Percentiles rank a stretch among this genome's conserved stretches.
Conservation (phyloP, 2,329 filamentous ascomycete genomes). For the Fusarium torreyae region DNA sequence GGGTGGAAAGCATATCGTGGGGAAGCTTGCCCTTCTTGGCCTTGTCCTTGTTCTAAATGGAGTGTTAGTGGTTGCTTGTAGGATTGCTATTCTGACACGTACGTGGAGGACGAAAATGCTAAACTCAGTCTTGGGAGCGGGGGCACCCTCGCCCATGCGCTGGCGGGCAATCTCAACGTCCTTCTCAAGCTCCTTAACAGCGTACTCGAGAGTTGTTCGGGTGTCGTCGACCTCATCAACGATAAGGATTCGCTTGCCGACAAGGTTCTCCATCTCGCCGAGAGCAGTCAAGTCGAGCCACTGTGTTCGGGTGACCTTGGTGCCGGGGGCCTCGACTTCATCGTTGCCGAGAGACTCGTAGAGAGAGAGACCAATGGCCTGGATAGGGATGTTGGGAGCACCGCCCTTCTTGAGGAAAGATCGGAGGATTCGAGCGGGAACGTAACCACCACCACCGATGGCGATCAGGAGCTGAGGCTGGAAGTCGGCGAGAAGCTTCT, state of each 20-base stretch:
- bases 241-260: slow-evolving; percentile 51
- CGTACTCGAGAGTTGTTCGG: slow-evolving; percentile 93
- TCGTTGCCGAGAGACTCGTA: slow-evolving; percentile 85
- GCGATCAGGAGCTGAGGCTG: slow-evolving; percentile 97
- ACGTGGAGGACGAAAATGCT: slow-evolving; percentile 96
- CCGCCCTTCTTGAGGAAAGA: slow-evolving; percentile 95
- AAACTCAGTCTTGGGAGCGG: slow-evolving; percentile 82
- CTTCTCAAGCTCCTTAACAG: slow-evolving; percentile 93
- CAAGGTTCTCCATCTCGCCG: slow-evolving; percentile 73
- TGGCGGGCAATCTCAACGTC: slow-evolving; percentile 87
- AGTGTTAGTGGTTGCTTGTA: slow-evolving; percentile 21
- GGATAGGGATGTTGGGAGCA: slow-evolving; percentile 95
- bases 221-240: slow-evolving; percentile 87
- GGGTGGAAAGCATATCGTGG: slow-evolving; percentile 79
- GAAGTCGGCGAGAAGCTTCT: slow-evolving; percentile 85
- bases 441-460: slow-evolving; percentile 97
- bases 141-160: slow-evolving; percentile 73
- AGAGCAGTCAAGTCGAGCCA: slow-evolving; percentile 94
- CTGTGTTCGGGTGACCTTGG: slow-evolving; percentile 96
- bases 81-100: slow-evolving; percentile 54
- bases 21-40: slow-evolving; percentile 91
- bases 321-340: slow-evolving; percentile 80
- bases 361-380: slow-evolving; percentile 97
- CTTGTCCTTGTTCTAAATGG: slow-evolving; percentile 92
- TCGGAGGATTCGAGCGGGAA: slow-evolving; percentile 95